These are phyloP conservation scores for Magnaporthiopsis rhizophila DNA, from an alignment of 2,329 filamentous ascomycete genomes.

Conservation along the genomic window DNA sequence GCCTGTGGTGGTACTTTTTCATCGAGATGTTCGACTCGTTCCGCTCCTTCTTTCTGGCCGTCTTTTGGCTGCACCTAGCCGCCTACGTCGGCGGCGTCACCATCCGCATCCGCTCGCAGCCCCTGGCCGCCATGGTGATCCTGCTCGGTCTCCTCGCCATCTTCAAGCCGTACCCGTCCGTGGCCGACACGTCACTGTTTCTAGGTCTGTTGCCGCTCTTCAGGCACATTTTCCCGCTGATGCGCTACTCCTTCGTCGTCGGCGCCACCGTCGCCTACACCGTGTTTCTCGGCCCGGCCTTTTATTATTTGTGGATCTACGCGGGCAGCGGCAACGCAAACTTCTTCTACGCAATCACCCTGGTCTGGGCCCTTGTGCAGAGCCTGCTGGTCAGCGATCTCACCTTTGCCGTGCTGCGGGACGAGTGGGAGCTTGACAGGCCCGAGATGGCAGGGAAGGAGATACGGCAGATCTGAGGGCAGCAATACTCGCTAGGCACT, in stretches of 20 bases:
- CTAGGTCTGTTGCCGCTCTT: slow-evolving; percentile 77
- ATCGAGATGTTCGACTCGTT: slow-evolving; percentile 99
- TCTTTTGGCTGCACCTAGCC: slow-evolving; percentile 94
- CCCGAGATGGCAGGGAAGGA: slow-evolving; percentile 88
- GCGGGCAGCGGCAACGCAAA: slow-evolving; percentile 97
- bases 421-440: slow-evolving; percentile 89
- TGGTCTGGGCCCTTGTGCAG: slow-evolving; percentile 93
- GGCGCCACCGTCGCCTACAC: slow-evolving; percentile 79
- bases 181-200: slow-evolving; percentile 83
- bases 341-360: slow-evolving; percentile 97
- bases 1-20: slow-evolving; percentile 99
- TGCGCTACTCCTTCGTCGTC: slow-evolving; percentile 88
- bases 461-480: slow-evolving; percentile 67
- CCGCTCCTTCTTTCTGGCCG: slow-evolving; percentile 89
- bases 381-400: slow-evolving; percentile 82
- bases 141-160: slow-evolving; percentile 84
- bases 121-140: slow-evolving; percentile 76
- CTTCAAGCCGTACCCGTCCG: slow-evolving; percentile 95
- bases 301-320: slow-evolving; percentile 97
- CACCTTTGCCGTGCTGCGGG: slow-evolving; percentile 78
- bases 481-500: not conserved
- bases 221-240: slow-evolving; percentile 84
- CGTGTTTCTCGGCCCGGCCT: slow-evolving; percentile 81
- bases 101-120: slow-evolving; percentile 75
- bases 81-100: slow-evolving; percentile 84